Evolutionary conservation across 2,329 filamentous ascomycete species (phyloP).

Genomic region (Cercospora citrullina): DNA sequence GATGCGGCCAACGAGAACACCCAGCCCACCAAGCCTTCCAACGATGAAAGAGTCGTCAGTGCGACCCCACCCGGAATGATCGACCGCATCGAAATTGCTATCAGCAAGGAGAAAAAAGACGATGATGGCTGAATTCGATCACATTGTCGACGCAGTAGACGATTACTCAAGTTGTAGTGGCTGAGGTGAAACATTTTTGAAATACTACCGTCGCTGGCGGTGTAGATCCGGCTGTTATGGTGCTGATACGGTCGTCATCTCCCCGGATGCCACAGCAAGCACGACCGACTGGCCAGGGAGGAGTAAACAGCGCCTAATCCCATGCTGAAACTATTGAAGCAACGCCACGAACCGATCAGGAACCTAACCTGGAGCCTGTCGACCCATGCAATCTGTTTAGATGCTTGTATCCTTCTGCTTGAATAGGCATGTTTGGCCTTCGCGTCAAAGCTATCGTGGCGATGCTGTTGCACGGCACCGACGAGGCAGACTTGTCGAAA

Average conservation of each 20-base stretch:
- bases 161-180: neutral
- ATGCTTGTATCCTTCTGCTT: neutral
- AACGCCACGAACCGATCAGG: neutral
- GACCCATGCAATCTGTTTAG: neutral
- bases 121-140: neutral
- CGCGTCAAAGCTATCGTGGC: neutral
- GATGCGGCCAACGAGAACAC: neutral
- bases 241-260: neutral
- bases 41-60: neutral
- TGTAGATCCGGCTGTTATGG: neutral
- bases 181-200: neutral
- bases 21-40: neutral
- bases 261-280: neutral
- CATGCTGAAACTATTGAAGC: neutral
- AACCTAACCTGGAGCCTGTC: neutral
- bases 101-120: slow-evolving; percentile 10
- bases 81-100: slow-evolving; percentile 23
- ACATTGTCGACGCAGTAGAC: neutral
- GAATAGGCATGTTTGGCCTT: neutral
- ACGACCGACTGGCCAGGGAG: neutral
- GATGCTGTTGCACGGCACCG: neutral
- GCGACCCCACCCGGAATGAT: neutral
- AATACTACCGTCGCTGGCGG: neutral
- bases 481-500: neutral
- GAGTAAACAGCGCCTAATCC: neutral